A percentile compares a stretch with the other conserved stretches of the same genome.
Conservation (phyloP, 2,329 filamentous ascomycete species). For the Pseudogymnoascus sp. region DNA sequence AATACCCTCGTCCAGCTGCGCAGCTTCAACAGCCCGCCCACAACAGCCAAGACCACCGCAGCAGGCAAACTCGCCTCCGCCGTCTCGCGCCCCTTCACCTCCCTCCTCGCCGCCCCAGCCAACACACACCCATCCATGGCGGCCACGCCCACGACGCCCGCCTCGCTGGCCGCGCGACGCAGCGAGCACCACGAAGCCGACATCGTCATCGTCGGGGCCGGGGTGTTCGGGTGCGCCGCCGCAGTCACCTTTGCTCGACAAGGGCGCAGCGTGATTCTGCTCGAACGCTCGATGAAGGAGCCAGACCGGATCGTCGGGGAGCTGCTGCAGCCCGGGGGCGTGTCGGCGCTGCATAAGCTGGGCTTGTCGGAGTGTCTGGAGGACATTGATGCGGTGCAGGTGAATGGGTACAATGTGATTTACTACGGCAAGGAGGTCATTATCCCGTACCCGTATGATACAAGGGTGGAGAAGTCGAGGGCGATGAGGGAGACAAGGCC, state of each 20-base stretch:
- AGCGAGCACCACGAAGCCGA: constrained; percentile 59
- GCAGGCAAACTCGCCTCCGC: neutral
- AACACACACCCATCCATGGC: neutral
- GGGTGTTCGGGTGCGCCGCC: constrained; percentile 78
- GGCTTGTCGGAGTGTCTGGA: constrained; percentile 78
- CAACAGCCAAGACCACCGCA: neutral
- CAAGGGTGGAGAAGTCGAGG: constrained; percentile 27
- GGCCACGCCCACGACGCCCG: neutral
- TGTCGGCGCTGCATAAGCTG: constrained; percentile 69
- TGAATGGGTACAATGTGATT: constrained; percentile 79
- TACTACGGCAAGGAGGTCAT: constrained; percentile 66
- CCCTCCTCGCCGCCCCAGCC: neutral
- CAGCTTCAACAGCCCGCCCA: neutral
- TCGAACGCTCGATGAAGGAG: constrained; percentile 84
- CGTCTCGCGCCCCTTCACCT: neutral
- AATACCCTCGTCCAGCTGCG: neutral
- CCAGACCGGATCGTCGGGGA: constrained; percentile 95
- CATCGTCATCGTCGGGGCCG: constrained; percentile 85
- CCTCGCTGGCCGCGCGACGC: constrained; percentile 35
- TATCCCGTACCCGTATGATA: constrained; percentile 65
- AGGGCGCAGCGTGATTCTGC: constrained; percentile 79
- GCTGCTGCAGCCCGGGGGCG: constrained; percentile 84
- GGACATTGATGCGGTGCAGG: constrained; percentile 75
- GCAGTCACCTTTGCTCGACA: constrained; percentile 81
- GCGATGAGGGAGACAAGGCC: constrained; percentile 33